phyloP scores from a whole-genome alignment of 805 yeast genomes.

The Saturnispora bothae region DNA sequence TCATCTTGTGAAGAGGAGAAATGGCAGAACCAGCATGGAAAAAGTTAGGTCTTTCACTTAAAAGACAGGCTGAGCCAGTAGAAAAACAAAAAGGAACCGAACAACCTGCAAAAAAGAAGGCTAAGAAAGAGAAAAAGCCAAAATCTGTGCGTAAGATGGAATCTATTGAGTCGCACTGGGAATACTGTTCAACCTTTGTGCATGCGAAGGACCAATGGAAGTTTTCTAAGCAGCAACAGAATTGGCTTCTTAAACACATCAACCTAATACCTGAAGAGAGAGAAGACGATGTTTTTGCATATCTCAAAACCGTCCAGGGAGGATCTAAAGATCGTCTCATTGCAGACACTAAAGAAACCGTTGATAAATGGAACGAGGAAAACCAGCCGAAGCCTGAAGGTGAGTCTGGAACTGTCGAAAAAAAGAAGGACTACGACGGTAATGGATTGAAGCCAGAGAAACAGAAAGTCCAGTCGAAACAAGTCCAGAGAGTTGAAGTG shows the following conservation, averaged over 20 bases:
- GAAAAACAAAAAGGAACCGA: slow-evolving; percentile 29
- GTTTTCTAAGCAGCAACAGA: slow-evolving; percentile 78
- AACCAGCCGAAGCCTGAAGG: slow-evolving; percentile 4
- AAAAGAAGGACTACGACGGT: slow-evolving; percentile 13
- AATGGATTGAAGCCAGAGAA: not conserved
- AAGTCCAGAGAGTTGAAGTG: slow-evolving; percentile 4
- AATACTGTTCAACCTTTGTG: slow-evolving; percentile 24
- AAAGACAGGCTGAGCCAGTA: slow-evolving; percentile 20
- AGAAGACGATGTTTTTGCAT: slow-evolving; percentile 37
- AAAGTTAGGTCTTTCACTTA: slow-evolving; percentile 56
- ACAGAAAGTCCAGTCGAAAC: not conserved
- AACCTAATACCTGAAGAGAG: slow-evolving; percentile 42
- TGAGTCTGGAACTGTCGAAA: slow-evolving; percentile 1
- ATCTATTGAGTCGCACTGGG: slow-evolving; percentile 7
- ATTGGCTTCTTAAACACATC: slow-evolving; percentile 67
- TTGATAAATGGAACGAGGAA: slow-evolving; percentile 45
- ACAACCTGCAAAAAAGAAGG: slow-evolving; percentile 17
- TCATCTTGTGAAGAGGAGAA: no score
- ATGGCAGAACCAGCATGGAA: slow-evolving; percentile 70
- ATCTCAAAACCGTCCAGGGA: slow-evolving; percentile 58
- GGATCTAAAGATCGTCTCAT: slow-evolving; percentile 52
- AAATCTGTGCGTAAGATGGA: slow-evolving; percentile 51
- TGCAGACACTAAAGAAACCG: slow-evolving; percentile 35
- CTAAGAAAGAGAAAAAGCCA: slow-evolving; percentile 36
- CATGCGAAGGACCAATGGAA: slow-evolving; percentile 61